These are phyloP conservation scores for Naegleria lovaniensis DNA, from an alignment of 208 protist species.

Conservation along the genomic window DNA sequence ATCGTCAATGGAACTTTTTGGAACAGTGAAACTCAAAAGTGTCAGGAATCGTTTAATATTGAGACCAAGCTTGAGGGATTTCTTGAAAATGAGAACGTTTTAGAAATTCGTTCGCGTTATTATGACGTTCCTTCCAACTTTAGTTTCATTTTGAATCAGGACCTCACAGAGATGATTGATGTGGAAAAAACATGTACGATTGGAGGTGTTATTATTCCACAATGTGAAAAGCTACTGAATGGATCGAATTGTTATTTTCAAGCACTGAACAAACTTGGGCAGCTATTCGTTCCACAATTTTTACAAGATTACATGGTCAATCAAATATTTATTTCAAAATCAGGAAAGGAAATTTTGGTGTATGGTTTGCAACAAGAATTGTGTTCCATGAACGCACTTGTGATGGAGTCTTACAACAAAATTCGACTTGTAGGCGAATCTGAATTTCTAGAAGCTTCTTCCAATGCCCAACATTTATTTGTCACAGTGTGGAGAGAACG, in stretches of 20 bases:
- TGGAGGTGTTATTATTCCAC: too few species aligned
- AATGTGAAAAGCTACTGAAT: background rate
- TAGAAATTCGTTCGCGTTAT: background rate
- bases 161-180: background rate
- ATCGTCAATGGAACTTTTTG: background rate
- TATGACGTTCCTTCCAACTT: background rate
- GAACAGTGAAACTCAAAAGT: background rate
- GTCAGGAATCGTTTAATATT: background rate
- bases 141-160: background rate
- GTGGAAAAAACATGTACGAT: background rate
- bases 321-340: background rate
- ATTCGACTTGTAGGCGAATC: background rate
- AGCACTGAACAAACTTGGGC: background rate
- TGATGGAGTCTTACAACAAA: background rate
- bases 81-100: background rate
- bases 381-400: background rate
- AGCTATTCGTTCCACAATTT: background rate
- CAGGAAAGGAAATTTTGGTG: background rate
- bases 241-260: background rate
- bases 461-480: background rate
- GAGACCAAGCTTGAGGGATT: background rate
- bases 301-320: background rate
- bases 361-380: conserved; percentile 1
- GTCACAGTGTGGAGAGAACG: background rate
- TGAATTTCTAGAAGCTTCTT: background rate